These are phyloP conservation scores for Populus deltoides DNA, from an alignment of 345 rosid species.

Conservation along the genomic window DNA sequence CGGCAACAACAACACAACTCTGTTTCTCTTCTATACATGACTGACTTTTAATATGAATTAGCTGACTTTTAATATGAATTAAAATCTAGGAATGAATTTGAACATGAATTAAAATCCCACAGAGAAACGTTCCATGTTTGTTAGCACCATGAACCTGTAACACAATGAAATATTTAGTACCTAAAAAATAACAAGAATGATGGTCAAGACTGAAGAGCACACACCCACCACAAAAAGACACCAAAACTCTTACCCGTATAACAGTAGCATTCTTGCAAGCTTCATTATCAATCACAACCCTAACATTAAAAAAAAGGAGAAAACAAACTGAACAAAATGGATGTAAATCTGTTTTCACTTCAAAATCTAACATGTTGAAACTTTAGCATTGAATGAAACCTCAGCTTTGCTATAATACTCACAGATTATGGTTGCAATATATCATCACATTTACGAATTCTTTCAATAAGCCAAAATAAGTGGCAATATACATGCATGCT, in stretches of 20 bases:
- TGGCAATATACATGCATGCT: background rate
- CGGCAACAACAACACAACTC: too few relatives aligned
- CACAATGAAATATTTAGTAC: constrained; percentile 2
- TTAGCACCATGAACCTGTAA: constrained; percentile 53
- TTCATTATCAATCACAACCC: constrained; percentile 96
- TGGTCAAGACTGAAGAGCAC: background rate
- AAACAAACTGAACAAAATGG: background rate
- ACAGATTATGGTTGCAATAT: background rate
- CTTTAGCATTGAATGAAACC: background rate
- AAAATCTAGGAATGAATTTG: too few relatives aligned
- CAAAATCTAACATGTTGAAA: background rate
- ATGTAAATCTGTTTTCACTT: constrained; percentile 3
- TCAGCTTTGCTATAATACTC: background rate
- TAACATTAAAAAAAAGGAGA: constrained; percentile 22
- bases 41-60: too few relatives aligned
- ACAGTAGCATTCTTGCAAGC: constrained; percentile 86
- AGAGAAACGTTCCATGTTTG: background rate
- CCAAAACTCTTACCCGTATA: constrained; percentile 50
- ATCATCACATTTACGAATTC: too few relatives aligned
- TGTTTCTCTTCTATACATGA: too few relatives aligned
- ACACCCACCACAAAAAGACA: constrained; percentile 1
- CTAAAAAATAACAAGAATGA: constrained; percentile 3
- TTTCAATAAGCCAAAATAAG: too few relatives aligned
- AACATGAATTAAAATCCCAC: too few relatives aligned
- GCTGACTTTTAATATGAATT: too few relatives aligned